Percentiles rank a stretch among this genome's conserved stretches.
Conservation (phyloP, 257 asterid genomes). For the Nicotiana sylvestris region DNA sequence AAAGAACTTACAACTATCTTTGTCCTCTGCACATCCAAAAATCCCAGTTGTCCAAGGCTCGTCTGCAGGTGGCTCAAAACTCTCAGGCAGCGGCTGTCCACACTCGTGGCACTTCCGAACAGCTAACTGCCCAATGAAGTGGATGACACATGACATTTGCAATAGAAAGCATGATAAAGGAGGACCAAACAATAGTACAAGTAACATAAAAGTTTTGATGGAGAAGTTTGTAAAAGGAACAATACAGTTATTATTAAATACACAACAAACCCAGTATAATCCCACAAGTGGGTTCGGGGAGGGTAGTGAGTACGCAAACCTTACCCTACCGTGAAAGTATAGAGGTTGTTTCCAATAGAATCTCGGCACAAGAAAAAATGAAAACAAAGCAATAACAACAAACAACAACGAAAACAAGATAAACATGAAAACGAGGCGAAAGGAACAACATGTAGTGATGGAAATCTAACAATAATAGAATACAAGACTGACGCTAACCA, state of each 20-base stretch:
- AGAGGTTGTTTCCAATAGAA: too few species aligned
- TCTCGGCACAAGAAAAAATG: too few species aligned
- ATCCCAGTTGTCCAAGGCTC: constrained; percentile 98
- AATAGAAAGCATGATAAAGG: not conserved
- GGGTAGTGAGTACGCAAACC: too few species aligned
- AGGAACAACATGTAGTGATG: too few species aligned
- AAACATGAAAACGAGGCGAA: too few species aligned
- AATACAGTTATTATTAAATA: not conserved
- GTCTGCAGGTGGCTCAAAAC: constrained; percentile 86
- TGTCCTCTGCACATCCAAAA: constrained; percentile 74
- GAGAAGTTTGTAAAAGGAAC: not conserved
- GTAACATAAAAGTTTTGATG: not conserved
- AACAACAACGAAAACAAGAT: too few species aligned
- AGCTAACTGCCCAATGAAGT: constrained; percentile 49
- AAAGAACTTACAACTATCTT: constrained; percentile 74
- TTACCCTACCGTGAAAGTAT: too few species aligned
- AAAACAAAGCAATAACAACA: too few species aligned
- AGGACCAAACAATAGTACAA: not conserved
- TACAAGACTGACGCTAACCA: too few species aligned
- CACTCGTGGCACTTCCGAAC: constrained; percentile 89
- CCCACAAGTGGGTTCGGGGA: too few species aligned
- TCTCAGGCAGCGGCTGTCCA: constrained; percentile 96
- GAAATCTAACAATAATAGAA: too few species aligned
- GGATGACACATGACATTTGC: constrained; percentile 12
- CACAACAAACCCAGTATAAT: too few species aligned